Conservation (phyloP, 129 eudicot genomes). For the Lactuca sativa region DNA sequence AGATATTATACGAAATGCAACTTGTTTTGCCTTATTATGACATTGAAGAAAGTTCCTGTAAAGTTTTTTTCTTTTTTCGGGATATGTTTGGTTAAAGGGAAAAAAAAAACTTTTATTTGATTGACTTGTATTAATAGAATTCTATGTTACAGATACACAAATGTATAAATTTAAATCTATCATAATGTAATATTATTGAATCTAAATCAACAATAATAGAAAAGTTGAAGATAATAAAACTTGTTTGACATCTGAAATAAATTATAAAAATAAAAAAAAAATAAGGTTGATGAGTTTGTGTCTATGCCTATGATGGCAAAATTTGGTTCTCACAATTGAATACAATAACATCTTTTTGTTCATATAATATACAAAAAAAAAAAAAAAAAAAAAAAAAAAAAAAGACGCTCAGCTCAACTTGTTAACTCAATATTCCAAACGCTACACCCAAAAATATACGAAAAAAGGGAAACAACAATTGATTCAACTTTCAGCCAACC, state of each 20-base stretch:
- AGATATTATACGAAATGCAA: too few species aligned
- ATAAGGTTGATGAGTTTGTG: slow-evolving; percentile 16
- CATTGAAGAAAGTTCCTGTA: too few species aligned
- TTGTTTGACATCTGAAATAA: neutral
- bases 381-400: slow-evolving; percentile 12
- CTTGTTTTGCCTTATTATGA: too few species aligned
- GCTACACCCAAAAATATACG: slow-evolving; percentile 22
- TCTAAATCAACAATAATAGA: too few species aligned
- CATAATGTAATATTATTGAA: too few species aligned
- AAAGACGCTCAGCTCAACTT: slow-evolving; percentile 8
- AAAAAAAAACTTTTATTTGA: too few species aligned
- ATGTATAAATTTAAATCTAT: too few species aligned
- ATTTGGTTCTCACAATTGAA: slow-evolving; percentile 36
- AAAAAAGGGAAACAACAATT: slow-evolving; percentile 14
- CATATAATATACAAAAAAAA: slow-evolving; percentile 52
- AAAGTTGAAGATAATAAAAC: neutral
- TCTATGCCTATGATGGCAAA: slow-evolving; percentile 47
- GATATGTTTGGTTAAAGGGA: too few species aligned
- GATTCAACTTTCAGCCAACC: neutral
- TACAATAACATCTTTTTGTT: slow-evolving; percentile 30
- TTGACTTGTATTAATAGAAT: too few species aligned
- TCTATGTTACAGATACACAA: too few species aligned
- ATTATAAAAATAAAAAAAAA: too few species aligned
- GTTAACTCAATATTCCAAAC: slow-evolving; percentile 30
- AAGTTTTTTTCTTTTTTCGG: too few species aligned